phyloP scores from a whole-genome alignment of 1,284 basidiomycete genomes.

The Polyporus tsugae region DNA sequence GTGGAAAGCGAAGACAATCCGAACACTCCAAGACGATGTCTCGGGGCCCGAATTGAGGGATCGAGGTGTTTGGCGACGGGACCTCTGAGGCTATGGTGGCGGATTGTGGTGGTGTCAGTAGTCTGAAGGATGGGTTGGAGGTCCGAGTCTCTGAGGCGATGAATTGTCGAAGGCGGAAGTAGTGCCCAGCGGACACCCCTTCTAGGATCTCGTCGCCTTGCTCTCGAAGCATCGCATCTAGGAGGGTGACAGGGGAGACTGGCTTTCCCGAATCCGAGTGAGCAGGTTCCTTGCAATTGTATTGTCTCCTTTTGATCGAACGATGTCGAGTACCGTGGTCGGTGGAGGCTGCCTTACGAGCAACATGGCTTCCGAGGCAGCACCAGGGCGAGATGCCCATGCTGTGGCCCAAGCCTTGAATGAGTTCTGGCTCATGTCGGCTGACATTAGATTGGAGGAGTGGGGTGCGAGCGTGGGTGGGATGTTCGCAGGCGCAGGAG shows the following conservation, averaged over 20 bases:
- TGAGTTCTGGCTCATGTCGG: background rate
- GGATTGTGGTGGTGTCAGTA: background rate
- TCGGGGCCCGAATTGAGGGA: background rate
- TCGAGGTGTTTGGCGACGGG: too few species aligned
- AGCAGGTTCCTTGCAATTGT: too few species aligned
- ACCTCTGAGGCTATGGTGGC: background rate
- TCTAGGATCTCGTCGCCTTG: slow-evolving; percentile 10
- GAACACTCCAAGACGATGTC: slow-evolving; percentile 57
- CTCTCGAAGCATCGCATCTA: background rate
- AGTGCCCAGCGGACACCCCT: slow-evolving; percentile 26
- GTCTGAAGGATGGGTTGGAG: background rate
- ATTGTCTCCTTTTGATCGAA: too few species aligned
- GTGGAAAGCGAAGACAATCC: slow-evolving; percentile 36
- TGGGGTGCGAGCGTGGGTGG: background rate
- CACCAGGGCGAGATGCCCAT: background rate
- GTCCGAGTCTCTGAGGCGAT: background rate
- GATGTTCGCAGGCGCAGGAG: background rate
- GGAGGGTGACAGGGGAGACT: background rate
- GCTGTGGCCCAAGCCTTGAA: background rate
- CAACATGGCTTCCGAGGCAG: slow-evolving; percentile 9
- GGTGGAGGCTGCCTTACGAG: slow-evolving; percentile 16
- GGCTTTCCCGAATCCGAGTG: too few species aligned
- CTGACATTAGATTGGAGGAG: background rate
- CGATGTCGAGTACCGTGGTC: background rate
- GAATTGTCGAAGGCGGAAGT: slow-evolving; percentile 16